phyloP scores from a whole-genome alignment of 345 rosid species.

The Citrus australasica region DNA sequence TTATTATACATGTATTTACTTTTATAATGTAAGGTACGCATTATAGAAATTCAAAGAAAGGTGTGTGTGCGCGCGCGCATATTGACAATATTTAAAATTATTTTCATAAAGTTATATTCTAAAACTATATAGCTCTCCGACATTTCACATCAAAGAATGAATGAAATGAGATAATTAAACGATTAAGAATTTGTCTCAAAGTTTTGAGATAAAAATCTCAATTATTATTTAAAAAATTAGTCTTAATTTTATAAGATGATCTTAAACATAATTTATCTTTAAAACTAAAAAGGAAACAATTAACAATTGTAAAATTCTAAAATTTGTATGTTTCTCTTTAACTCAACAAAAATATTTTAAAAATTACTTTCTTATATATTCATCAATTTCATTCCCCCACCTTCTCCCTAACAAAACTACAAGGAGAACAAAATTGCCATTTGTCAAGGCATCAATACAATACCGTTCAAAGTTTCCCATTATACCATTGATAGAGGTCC shows the following conservation, averaged over 20 bases:
- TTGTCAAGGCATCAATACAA: neutral
- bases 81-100: too few relatives aligned
- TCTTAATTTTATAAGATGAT: too few relatives aligned
- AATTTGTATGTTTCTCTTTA: neutral
- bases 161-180: too few relatives aligned
- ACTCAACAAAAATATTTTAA: neutral
- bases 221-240: too few relatives aligned
- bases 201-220: too few relatives aligned
- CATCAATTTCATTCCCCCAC: neutral
- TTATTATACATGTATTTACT: too few relatives aligned
- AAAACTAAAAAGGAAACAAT: neutral
- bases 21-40: too few relatives aligned
- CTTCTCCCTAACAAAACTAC: neutral
- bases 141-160: too few relatives aligned
- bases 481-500: conserved; percentile 1
- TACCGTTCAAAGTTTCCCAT: neutral
- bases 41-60: too few relatives aligned
- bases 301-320: neutral
- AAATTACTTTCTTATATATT: neutral
- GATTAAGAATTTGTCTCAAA: too few relatives aligned
- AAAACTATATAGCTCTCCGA: too few relatives aligned
- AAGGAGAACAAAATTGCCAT: neutral
- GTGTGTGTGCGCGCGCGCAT: rapidly evolving
- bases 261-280: neutral
- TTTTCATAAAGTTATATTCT: too few relatives aligned